Evolutionary conservation across 306 rosid species (phyloP), one percentile per base, ranked within the genome.

Genomic region (Canavalia ensiformis): DNA sequence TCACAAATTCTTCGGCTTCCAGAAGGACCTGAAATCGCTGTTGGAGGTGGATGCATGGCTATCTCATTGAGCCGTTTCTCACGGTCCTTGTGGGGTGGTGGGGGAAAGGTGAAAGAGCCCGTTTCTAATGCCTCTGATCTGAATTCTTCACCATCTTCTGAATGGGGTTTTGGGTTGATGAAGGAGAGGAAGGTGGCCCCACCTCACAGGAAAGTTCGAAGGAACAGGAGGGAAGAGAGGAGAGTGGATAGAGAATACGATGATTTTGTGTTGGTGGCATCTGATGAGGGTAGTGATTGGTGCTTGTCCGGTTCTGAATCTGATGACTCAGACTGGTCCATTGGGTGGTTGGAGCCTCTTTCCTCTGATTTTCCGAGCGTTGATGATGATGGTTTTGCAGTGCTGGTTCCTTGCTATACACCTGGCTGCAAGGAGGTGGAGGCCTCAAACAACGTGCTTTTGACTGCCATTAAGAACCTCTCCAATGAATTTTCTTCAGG

Each of bases 271-370:
- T 67, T 92, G 88, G 97, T 92, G 41, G 89, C 94, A 80, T 85
- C 90, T 5, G 92, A 87, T 74, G 94, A 89, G 68, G 92, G 58
- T 6, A 55, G 76, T 31, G 83, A 34, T 10, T 59, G 69, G 42
- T 89, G 86, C 47, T 72, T 91, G 82, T 91, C 91, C 0, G 91
- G 88, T 60, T 76, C 89, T 1, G 97, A 93, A 55, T 89, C 94
- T 39, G 98, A 91, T 74, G 97, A 86, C 68, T 87, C 93, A 1
- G 98, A 94, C 37, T 89, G 94, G 93, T 90, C 95, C 51, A 89
- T 94, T 41, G 98, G 98, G 30, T 94, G 98, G 98, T 71, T 84
- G 65, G 97, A 94, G 63, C 97, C 98, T 83, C 93, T 90, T 69
- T 93, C 90, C 49, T 84, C 90, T 68, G 92, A 81, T 73, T 94